phyloP scores from a whole-genome alignment of 1,284 basidiomycete species.

The Heterobasidion annosum region DNA sequence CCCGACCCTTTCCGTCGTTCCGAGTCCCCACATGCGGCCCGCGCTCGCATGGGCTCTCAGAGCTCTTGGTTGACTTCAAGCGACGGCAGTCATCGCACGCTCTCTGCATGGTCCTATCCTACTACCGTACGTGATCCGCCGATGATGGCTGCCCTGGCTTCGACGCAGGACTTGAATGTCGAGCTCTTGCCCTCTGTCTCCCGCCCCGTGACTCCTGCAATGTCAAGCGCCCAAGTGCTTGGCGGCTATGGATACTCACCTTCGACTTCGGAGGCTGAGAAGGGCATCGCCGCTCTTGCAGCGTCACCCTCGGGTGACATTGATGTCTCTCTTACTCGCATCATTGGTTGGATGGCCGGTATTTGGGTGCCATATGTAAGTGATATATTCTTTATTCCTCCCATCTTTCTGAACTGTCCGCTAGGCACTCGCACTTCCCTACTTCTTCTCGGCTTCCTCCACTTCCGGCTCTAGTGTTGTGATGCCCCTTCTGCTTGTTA shows the following conservation, averaged over 20 bases:
- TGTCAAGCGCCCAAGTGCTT: conserved; percentile 49
- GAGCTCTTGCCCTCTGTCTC: conserved; percentile 27
- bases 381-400: conserved; percentile 7
- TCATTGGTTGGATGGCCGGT: conserved; percentile 50
- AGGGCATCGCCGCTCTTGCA: conserved; percentile 35
- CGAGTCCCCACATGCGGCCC: conserved; percentile 23
- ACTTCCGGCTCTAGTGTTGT: conserved; percentile 23
- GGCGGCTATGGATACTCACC: conserved; percentile 54
- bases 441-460: conserved; percentile 38
- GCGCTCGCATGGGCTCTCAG: conserved; percentile 49
- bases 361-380: conserved; percentile 63
- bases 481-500: conserved; percentile 38
- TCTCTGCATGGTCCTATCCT: conserved; percentile 63
- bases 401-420: conserved; percentile 6
- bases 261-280: conserved; percentile 36
- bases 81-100: conserved; percentile 42
- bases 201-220: conserved; percentile 40
- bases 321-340: conserved; percentile 43
- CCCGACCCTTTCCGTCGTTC: conserved; percentile 54
- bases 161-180: conserved; percentile 29
- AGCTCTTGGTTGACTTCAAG: conserved; percentile 64
- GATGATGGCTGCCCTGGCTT: conserved; percentile 15
- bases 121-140: conserved; percentile 24
- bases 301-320: conserved; percentile 31
- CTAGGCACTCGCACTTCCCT: conserved; percentile 51